Evolutionary conservation across 805 yeast species (phyloP), one percentile per base, ranked within the genome.

Genomic region (Suhomyces vadensis): DNA sequence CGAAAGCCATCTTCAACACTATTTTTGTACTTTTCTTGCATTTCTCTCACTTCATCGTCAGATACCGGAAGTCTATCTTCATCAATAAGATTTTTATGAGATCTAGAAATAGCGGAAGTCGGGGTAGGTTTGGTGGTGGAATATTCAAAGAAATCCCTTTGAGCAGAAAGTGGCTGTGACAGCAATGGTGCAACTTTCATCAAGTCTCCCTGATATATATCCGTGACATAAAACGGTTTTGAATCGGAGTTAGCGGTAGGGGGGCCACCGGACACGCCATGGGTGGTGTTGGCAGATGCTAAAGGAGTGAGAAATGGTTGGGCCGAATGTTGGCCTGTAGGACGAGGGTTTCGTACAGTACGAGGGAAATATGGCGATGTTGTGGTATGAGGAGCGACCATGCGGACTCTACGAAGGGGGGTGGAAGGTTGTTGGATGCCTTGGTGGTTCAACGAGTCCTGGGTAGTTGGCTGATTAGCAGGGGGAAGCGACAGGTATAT

Each of bases 131-230:
- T 39, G 11, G 35, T 20, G 5, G 35, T 24, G 16, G 43, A 40
- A 6, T 41, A 41, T 25, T 53, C 62, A 47, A 75, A 75, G 41
- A 57, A 64, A 40, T 67, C 74, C 17, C 66, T 57, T 52, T 77
- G 79, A 0, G 82, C 75, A 31, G 76, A 69, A 7, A 77, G 59
- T 4, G 82, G 82, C 53, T 78, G 82, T 11, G 80, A 73, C 20
- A 62, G 61, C 31, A 74, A 52, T 8, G 82, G 82, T 0, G 82
- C 82, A 16, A 63, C 67, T 46, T 71, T 67, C 13, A 73, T 60
- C 33, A 64, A 63, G 46, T 74, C 78, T 2, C 75, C 76, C 42
- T 66, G 68, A 50, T 74, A 78, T 2, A 78, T 78, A 53, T 78
- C 82, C 4, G 77, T 69, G 1, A 75, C 79, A 36, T 69, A 64